These are phyloP conservation scores for Acacia concinna DNA, from an alignment of 331 rosid species.

Conservation along the genomic window DNA sequence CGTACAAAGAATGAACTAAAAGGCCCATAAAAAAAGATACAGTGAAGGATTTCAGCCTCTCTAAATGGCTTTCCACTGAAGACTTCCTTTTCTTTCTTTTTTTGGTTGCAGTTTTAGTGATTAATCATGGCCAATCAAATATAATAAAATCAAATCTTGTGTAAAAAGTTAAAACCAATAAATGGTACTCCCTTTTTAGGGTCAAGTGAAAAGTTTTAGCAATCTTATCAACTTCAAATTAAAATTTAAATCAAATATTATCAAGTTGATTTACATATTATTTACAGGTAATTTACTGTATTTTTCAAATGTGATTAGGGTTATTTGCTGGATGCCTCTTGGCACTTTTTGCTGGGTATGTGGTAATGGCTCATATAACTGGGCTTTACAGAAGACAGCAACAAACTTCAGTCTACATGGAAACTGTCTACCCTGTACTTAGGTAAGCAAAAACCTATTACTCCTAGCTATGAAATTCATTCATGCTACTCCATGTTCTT, in stretches of 20 bases:
- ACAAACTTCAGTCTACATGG: slow-evolving; percentile 77
- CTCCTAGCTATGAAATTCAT: not conserved
- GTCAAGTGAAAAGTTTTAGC: not conserved
- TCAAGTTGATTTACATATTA: not conserved
- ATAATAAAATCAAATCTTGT: not conserved
- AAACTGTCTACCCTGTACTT: slow-evolving; percentile 87
- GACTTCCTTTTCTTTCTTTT: not conserved
- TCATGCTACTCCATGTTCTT: too few relatives aligned
- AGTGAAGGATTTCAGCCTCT: slow-evolving; percentile 31
- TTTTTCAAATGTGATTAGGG: slow-evolving; percentile 49
- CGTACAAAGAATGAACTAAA: slow-evolving; percentile 38
- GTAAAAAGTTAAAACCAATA: not conserved
- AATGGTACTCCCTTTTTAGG: not conserved
- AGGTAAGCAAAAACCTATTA: slow-evolving; percentile 52
- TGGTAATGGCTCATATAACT: slow-evolving; percentile 81
- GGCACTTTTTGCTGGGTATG: slow-evolving; percentile 82
- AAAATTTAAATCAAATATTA: not conserved
- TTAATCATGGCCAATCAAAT: not conserved
- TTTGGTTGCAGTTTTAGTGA: not conserved
- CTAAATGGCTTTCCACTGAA: not conserved
- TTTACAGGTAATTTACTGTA: slow-evolving; percentile 3
- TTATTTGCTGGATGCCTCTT: slow-evolving; percentile 78
- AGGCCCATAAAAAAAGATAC: slow-evolving; percentile 21
- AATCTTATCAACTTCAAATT: not conserved
- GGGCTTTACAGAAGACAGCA: slow-evolving; percentile 60